phyloP scores from a whole-genome alignment of 768 basidiomycete species.

The Coprinopsis sp. region DNA sequence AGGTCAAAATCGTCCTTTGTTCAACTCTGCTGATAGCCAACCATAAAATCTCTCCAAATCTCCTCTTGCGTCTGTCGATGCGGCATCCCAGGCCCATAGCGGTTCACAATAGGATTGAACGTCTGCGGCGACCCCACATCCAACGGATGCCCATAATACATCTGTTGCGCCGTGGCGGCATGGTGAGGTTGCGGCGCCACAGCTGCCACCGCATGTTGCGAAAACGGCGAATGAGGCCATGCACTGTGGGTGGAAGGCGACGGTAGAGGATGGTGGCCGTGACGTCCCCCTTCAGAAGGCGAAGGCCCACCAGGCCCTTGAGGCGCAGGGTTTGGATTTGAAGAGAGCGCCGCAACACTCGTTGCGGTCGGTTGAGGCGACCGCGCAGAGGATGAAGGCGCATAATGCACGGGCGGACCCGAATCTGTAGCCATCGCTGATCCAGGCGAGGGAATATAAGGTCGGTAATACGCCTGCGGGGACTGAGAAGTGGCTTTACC shows the following conservation, averaged over 20 bases:
- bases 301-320: no score
- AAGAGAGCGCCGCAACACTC: neutral
- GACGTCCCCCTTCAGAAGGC: no score
- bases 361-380: neutral
- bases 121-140: slow-evolving; percentile 4
- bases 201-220: no score
- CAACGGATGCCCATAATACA: slow-evolving; percentile 8
- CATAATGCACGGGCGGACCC: neutral
- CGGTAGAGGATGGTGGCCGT: no score
- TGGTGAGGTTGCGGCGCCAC: neutral
- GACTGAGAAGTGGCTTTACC: neutral
- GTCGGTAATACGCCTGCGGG: neutral
- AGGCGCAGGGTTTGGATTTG: slow-evolving; percentile 3
- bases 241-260: no score
- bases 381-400: neutral
- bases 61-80: slow-evolving; percentile 6
- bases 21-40: slow-evolving; percentile 1
- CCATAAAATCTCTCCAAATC: slow-evolving; percentile 11
- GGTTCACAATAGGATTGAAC: slow-evolving; percentile 3
- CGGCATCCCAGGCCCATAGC: slow-evolving; percentile 1
- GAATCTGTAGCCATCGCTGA: slow-evolving; percentile 1
- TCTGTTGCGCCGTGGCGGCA: neutral
- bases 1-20: neutral
- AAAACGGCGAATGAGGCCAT: no score
- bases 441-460: slow-evolving; percentile 4